Conservation (phyloP, 495 filamentous ascomycete species). For the Hypomontagnella submonticulosa region DNA sequence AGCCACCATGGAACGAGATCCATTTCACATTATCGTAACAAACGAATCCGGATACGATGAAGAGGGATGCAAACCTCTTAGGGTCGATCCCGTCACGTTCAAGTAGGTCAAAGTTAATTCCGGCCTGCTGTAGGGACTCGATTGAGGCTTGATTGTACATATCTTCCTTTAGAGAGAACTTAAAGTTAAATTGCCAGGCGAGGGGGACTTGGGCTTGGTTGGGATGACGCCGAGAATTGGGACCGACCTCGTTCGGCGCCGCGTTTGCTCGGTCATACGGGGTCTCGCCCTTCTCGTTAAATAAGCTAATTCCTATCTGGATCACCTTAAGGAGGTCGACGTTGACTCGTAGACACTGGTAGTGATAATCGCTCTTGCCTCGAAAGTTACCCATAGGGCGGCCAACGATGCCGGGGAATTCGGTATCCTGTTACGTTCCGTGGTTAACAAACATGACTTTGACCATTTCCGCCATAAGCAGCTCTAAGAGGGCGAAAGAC, state of each 20-base stretch:
- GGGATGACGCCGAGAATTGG: conserved; percentile 53
- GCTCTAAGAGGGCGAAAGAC: conserved; percentile 9
- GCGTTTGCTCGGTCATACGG: conserved; percentile 70
- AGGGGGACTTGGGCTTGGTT: conserved; percentile 76
- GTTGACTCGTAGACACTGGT: conserved; percentile 96
- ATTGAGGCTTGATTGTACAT: conserved; percentile 97
- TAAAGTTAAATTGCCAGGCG: conserved; percentile 99
- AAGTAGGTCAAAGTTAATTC: conserved; percentile 85
- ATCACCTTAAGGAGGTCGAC: conserved; percentile 97
- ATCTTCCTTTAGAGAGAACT: conserved; percentile 90
- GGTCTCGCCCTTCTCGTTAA: conserved; percentile 85
- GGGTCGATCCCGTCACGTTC: conserved; percentile 93
- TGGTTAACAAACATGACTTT: conserved; percentile 39
- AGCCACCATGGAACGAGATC: conserved; percentile 98
- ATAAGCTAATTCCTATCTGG: conserved; percentile 93
- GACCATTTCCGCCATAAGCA: not conserved
- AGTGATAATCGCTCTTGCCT: conserved; percentile 96
- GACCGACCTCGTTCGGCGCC: conserved; percentile 65
- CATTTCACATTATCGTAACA: conserved; percentile 88
- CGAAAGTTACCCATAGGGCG: conserved; percentile 93
- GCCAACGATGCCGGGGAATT: conserved; percentile 96
- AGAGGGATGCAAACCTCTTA: conserved; percentile 82
- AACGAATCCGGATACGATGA: conserved; percentile 93
- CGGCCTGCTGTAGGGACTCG: conserved; percentile 83
- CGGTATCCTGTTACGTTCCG: conserved; percentile 77